phyloP scores from a whole-genome alignment of 2,329 filamentous ascomycete species.

The Chaetomiaceae sp. region DNA sequence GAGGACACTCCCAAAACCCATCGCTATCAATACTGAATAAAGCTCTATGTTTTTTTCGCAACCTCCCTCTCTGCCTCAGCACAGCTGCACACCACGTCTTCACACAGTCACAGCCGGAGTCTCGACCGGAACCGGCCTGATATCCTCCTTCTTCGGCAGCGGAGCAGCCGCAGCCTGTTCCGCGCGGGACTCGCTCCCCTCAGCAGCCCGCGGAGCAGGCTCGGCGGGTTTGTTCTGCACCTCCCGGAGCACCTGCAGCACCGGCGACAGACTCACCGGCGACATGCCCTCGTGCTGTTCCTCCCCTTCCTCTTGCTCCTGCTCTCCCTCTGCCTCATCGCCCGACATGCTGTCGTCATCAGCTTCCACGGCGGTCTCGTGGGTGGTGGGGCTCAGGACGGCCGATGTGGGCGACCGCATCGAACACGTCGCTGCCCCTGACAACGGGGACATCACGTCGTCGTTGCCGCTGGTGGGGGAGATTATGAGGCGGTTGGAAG shows the following conservation, averaged over 20 bases:
- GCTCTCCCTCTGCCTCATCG: background rate
- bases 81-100: too few relatives aligned
- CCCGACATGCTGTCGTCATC: background rate
- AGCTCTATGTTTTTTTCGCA: background rate
- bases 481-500: background rate
- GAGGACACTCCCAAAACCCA: background rate
- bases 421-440: background rate
- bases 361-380: too few relatives aligned
- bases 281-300: background rate
- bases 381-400: too few relatives aligned
- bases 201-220: background rate
- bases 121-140: background rate
- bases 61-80: too few relatives aligned
- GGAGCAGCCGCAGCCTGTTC: background rate
- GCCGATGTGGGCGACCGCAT: background rate
- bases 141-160: background rate
- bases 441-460: background rate
- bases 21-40: constrained; percentile 3
- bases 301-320: background rate
- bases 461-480: background rate
- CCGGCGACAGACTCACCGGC: too few relatives aligned
- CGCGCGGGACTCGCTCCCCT: background rate
- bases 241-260: background rate
- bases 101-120: background rate
- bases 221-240: background rate